Evolutionary conservation across 805 yeast genomes (phyloP).

Genomic region (Ascoidea asiatica): DNA sequence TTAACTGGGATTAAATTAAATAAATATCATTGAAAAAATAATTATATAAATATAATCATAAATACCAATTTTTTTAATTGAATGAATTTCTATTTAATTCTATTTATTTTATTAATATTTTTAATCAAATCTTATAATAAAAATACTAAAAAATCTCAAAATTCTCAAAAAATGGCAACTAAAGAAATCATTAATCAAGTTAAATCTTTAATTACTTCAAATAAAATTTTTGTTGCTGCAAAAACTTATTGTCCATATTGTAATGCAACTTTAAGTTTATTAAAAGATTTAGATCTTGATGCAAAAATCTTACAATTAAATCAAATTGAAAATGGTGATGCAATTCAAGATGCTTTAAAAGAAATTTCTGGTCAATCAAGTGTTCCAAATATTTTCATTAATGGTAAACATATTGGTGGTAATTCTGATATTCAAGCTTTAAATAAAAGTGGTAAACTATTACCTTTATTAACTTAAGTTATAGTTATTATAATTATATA

Average conservation of each 20-base stretch:
- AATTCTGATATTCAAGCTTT: conserved; percentile 77
- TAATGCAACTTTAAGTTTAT: conserved; percentile 27
- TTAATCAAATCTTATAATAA: too few species aligned
- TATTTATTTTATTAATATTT: too few species aligned
- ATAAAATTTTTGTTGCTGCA: conserved; percentile 70
- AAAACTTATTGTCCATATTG: conserved; percentile 66
- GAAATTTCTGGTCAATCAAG: conserved; percentile 82
- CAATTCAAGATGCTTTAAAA: conserved; percentile 65
- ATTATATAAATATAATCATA: too few species aligned
- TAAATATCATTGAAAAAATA: too few species aligned
- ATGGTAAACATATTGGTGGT: conserved; percentile 91
- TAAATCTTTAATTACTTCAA: conserved; percentile 45
- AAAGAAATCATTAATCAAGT: conserved; percentile 44
- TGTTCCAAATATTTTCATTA: conserved; percentile 86
- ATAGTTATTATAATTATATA: too few species aligned
- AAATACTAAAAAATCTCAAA: too few species aligned
- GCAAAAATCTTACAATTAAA: conserved; percentile 25
- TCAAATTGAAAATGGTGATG: conserved; percentile 59
- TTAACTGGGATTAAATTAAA: too few species aligned
- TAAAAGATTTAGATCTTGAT: conserved; percentile 15
- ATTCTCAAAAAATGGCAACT: too few species aligned
- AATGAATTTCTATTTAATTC: too few species aligned
- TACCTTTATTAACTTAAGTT: too few species aligned
- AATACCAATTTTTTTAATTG: too few species aligned
- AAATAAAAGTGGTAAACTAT: conserved; percentile 11